Evolutionary conservation across 2,329 filamentous ascomycete genomes (phyloP), one percentile per base, ranked within the genome.

Genomic region (Beauveria pseudobassiana): DNA sequence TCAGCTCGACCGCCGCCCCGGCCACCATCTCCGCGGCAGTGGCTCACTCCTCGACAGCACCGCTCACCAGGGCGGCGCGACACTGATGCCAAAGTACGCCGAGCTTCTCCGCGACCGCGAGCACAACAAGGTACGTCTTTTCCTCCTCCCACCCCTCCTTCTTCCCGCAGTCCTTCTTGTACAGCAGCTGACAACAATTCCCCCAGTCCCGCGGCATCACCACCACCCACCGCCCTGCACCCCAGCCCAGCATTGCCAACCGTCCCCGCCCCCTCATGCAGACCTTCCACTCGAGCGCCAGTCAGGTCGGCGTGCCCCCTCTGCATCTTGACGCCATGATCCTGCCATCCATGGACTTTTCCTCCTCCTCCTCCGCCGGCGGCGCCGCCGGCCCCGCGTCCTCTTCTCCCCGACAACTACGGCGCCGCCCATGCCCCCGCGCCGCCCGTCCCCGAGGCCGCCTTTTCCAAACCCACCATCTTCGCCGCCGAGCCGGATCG

Each of bases 321-420:
- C 69, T 69, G 51, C 74, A 78, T 63, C 77, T 85, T 63, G 82
- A 87, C 73, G 77, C 75, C 69, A 75, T 80, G 64, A 72, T 84
- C 63, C 77, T 87, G 61, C 84, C 84, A 28, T 71, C 75, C 62
- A 71, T 79, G 14, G 72, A 75, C 50, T 64, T 71, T 38, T 16
- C 45, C 45, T 22, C 30, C 14, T 34, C 43, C 20, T 2, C 45
- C 51, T 65, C 67, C 50, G 59, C 70, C n/a, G n/a, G n/a, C 59
- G 56, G 67, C 26, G 67, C 72, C 16, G 74, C 76, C 67, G 67
- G 75, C 63, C 75, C 55, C 83, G 82, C 65, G 80, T 87, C 40
- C 85, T 38, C 76, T 87, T 6, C 77, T 87, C 10, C 84, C 84
- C 14, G 84, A 87, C 73, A 84, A 82, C 75, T 83, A 80, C 72